phyloP scores from a whole-genome alignment of 768 basidiomycete species.

The Tremella yokohamensis region DNA sequence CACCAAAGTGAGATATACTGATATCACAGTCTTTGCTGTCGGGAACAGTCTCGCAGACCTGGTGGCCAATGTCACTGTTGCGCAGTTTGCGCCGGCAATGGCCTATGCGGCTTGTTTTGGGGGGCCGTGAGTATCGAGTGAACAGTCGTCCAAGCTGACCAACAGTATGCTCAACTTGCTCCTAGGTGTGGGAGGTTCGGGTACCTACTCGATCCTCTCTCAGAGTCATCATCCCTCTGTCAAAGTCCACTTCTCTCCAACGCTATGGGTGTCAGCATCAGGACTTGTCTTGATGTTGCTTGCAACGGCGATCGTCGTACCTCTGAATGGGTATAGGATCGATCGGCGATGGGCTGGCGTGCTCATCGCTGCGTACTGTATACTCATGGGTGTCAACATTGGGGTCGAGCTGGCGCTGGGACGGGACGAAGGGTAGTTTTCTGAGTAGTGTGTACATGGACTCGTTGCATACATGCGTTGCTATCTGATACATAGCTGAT shows the following conservation, averaged over 20 bases:
- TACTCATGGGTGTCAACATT: slow-evolving; percentile 74
- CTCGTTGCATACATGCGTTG: too few species aligned
- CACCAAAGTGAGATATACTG: background rate
- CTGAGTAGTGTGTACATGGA: too few species aligned
- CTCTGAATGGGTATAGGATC: slow-evolving; percentile 75
- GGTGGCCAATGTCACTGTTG: slow-evolving; percentile 94
- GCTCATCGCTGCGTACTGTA: slow-evolving; percentile 68
- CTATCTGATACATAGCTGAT: too few species aligned
- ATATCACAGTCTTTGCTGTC: slow-evolving; percentile 68
- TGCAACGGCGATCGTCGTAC: slow-evolving; percentile 76
- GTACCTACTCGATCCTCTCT: slow-evolving; percentile 68
- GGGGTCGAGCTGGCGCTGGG: slow-evolving; percentile 64
- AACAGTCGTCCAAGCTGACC: background rate
- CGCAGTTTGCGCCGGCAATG: slow-evolving; percentile 56
- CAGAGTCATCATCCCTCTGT: slow-evolving; percentile 58
- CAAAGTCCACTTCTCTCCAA: slow-evolving; percentile 69
- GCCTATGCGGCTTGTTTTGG: slow-evolving; percentile 50
- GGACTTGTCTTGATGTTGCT: slow-evolving; percentile 75
- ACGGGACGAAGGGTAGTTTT: background rate
- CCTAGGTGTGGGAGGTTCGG: slow-evolving; percentile 81
- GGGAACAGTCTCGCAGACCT: slow-evolving; percentile 95
- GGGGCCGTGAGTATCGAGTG: slow-evolving; percentile 25
- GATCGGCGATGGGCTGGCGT: slow-evolving; percentile 76
- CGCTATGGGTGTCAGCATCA: slow-evolving; percentile 75
- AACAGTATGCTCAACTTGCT: slow-evolving; percentile 52